Conservation (phyloP, 176 grass and related monocot species). For the Phyllostachys edulis region DNA sequence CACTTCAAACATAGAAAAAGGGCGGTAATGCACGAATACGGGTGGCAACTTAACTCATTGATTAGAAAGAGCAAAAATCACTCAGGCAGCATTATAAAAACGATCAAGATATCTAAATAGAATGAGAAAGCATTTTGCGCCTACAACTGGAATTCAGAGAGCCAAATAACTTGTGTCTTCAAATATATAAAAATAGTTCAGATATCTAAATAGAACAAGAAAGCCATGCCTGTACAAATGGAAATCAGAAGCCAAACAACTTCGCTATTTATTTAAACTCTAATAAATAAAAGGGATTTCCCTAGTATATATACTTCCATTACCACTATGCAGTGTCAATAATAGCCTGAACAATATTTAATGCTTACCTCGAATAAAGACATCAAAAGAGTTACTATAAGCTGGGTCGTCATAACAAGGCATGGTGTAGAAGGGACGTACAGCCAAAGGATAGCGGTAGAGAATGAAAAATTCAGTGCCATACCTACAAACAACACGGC, state of each 20-base stretch:
- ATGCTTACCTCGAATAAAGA: slow-evolving; percentile 87
- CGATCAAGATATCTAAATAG: background rate
- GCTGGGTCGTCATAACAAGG: slow-evolving; percentile 72
- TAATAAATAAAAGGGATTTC: background rate
- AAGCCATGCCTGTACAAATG: background rate
- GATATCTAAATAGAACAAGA: background rate
- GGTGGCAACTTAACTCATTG: background rate
- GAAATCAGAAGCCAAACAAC: background rate
- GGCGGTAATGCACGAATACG: background rate
- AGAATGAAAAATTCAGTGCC: slow-evolving; percentile 90
- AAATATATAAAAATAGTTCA: background rate
- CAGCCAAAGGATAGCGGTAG: slow-evolving; percentile 78
- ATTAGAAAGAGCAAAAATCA: background rate
- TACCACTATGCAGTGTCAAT: background rate
- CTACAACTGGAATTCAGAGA: background rate
- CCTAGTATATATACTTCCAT: background rate
- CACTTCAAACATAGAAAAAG: background rate
- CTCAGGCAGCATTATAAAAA: background rate
- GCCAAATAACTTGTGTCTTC: background rate
- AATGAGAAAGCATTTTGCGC: background rate
- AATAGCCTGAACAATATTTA: background rate
- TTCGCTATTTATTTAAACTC: background rate
- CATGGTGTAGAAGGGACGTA: slow-evolving; percentile 98
- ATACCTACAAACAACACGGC: slow-evolving; percentile 52
- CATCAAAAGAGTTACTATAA: slow-evolving; percentile 96